A percentile compares a stretch with the other conserved stretches of the same genome.
phyloP scores from a whole-genome alignment of 345 rosid species.

The Gossypium sturtianum region DNA sequence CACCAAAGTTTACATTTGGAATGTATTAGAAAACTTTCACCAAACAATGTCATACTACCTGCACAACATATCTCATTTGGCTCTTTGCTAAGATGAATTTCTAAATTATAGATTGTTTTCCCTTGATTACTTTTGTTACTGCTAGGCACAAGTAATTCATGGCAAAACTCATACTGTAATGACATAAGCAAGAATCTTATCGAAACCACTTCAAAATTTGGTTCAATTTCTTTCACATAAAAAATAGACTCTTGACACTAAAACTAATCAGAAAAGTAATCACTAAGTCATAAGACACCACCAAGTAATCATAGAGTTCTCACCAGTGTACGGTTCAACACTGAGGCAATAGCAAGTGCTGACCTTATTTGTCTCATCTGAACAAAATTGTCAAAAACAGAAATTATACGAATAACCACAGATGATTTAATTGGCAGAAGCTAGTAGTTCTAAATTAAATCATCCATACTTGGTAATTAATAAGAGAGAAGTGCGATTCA shows the following conservation, averaged over 20 bases:
- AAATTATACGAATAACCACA: conserved; percentile 19
- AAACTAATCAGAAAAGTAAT: neutral
- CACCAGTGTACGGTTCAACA: conserved; percentile 88
- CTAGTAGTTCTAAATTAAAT: conserved; percentile 17
- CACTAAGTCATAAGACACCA: neutral
- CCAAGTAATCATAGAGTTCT: conserved; percentile 24
- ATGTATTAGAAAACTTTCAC: neutral
- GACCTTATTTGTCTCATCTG: conserved; percentile 93
- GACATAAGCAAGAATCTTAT: neutral
- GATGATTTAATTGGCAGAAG: conserved; percentile 1
- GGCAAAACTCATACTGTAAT: neutral
- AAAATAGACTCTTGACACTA: neutral
- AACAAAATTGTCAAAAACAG: conserved; percentile 18
- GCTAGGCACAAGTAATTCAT: neutral
- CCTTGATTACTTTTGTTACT: neutral
- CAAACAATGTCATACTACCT: neutral
- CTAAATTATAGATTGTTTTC: neutral
- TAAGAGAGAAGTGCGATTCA: conserved; percentile 67
- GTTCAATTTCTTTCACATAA: neutral
- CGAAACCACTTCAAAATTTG: neutral
- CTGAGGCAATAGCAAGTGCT: conserved; percentile 80
- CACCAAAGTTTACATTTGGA: conserved; percentile 1
- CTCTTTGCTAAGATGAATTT: neutral
- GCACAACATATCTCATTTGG: neutral
- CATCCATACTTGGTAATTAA: conserved; percentile 76